Base-by-base conservation (phyloP, 2,329 filamentous ascomycete genomes). In the Sporothrix brasiliensis region DNA sequence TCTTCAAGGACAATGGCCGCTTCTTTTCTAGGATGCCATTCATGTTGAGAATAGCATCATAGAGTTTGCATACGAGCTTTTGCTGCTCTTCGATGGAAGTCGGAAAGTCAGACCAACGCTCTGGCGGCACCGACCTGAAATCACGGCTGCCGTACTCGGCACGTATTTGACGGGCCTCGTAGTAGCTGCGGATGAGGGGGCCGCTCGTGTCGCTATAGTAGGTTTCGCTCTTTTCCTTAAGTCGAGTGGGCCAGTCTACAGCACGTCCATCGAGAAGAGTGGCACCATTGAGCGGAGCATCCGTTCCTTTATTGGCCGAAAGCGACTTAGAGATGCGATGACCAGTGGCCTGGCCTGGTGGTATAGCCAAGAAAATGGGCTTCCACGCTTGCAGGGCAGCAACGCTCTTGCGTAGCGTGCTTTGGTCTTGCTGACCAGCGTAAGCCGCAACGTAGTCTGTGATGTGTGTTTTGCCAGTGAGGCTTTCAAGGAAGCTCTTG, bases 1-100 rank as follows among this genome's bases (percentile, higher is more conserved):
- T 68, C n/a, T 69, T 69, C 16, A 72, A 41, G 5, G 41, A 30
- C 16, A 67, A 54, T 2, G 70, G 69, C 30, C 30, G 41, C 70
- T 71, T 70, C 14, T 39, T 60, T 68, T 75, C 74, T 11, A 74
- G 52, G 44, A 74, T 73, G 61, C 56, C 66, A 27, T 68, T 67
- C 68, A 74, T 71, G 66, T 73, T 71, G 44, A 69, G 50, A 63
- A 75, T 74, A 11, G 77, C 77, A 44, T 78, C 75, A 69, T 75
- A 78, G 30, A 79, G 73, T 11, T 74, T 69, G 13, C 70, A 73
- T n/a, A 77, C 76, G 11, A 80, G 70, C 63, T 19, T 9, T 19
- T 65, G 67, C 68, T 75, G 74, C 60, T 76, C 72, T 2, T 77
- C 73, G 9, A 74, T 69, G 19, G 71, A 72, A 10, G 14, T 71